Evolutionary conservation across 108 stramenopile species (phyloP).

Genomic region (Cyclotella baltica): DNA sequence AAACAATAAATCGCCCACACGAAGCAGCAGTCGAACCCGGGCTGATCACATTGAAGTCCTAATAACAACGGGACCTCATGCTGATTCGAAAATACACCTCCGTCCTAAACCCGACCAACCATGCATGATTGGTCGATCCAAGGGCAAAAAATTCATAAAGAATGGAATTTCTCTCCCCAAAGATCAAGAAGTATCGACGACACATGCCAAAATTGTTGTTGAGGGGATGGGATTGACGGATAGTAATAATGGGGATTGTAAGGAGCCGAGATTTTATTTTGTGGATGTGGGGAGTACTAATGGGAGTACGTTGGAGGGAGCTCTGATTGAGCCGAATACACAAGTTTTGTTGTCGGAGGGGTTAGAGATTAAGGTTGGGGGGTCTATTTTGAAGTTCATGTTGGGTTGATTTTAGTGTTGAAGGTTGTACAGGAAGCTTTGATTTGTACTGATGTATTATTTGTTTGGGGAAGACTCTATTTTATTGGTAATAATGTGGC

Average conservation of each 20-base stretch:
- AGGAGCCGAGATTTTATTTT: constrained; percentile 57
- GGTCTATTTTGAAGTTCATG: constrained; percentile 41
- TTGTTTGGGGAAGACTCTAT: no score
- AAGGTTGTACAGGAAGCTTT: no score
- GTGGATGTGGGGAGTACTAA: constrained; percentile 87
- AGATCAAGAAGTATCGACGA: constrained; percentile 86
- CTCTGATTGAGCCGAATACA: constrained; percentile 52
- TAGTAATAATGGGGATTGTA: not conserved
- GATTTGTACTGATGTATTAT: no score
- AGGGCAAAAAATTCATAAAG: constrained; percentile 78
- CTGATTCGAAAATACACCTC: constrained; percentile 46
- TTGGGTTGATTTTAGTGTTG: constrained; percentile 19
- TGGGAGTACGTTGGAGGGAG: constrained; percentile 58
- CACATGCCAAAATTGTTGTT: constrained; percentile 79
- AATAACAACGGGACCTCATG: constrained; percentile 67
- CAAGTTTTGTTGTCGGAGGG: constrained; percentile 48
- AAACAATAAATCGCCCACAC: constrained; percentile 8
- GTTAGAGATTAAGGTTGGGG: constrained; percentile 66
- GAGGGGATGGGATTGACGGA: constrained; percentile 27
- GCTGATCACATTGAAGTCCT: constrained; percentile 38
- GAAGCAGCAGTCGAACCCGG: not conserved
- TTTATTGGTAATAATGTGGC: no score
- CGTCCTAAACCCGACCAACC: constrained; percentile 53
- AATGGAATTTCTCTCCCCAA: constrained; percentile 72
- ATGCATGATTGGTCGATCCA: constrained; percentile 72